These are phyloP conservation scores for Starmerella tilneyi DNA, from an alignment of 805 yeast species.

Conservation along the genomic window DNA sequence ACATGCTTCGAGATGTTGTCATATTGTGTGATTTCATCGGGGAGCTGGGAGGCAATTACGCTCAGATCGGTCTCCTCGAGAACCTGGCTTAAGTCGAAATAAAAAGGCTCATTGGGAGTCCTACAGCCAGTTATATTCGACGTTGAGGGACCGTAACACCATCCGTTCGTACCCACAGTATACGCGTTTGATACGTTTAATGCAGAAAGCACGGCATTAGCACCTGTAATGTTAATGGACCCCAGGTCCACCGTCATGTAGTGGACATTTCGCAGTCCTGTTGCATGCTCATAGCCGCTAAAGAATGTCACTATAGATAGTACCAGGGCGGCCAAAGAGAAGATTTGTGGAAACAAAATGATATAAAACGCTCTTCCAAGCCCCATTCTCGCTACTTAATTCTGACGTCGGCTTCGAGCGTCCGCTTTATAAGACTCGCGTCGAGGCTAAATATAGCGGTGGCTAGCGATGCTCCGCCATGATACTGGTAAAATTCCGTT, in stretches of 20 bases:
- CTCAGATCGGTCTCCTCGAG: slow-evolving; percentile 25
- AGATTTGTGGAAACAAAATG: slow-evolving; percentile 29
- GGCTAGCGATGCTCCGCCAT: neutral
- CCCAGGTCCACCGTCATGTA: slow-evolving; percentile 41
- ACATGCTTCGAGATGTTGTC: slow-evolving; percentile 38
- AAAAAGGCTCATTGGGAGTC: slow-evolving; percentile 44
- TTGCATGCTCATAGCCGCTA: slow-evolving; percentile 39
- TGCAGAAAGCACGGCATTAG: neutral
- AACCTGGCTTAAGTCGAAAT: slow-evolving; percentile 43
- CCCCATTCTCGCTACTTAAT: slow-evolving; percentile 6
- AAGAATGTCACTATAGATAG: slow-evolving; percentile 43
- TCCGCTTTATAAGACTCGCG: neutral
- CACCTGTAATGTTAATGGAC: slow-evolving; percentile 26
- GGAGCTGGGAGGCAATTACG: slow-evolving; percentile 34
- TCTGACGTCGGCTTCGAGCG: neutral
- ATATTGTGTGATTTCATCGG: slow-evolving; percentile 43
- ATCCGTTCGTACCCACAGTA: slow-evolving; percentile 54
- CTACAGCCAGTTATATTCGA: slow-evolving; percentile 37
- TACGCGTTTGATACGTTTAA: slow-evolving; percentile 40
- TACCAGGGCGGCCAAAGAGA: slow-evolving; percentile 37
- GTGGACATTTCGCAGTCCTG: slow-evolving; percentile 39
- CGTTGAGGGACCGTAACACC: slow-evolving; percentile 40
- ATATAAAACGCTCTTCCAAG: slow-evolving; percentile 28
- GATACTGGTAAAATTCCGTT: neutral
- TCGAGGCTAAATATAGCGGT: neutral